These are phyloP conservation scores for Stemphylium lycopersici DNA, from an alignment of 2,329 filamentous ascomycete species.

Conservation along the genomic window DNA sequence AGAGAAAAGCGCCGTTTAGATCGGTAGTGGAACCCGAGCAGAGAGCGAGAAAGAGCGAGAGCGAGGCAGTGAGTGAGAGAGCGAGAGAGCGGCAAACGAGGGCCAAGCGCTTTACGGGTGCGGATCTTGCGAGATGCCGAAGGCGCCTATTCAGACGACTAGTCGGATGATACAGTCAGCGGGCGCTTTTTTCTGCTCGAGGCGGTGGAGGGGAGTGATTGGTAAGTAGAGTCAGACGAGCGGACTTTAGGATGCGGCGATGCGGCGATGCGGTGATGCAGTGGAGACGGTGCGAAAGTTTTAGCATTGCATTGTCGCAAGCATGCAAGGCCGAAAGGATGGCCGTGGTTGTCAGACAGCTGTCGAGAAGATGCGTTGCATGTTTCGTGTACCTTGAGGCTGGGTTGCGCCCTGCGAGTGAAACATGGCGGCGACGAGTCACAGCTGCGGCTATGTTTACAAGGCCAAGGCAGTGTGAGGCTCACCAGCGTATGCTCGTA, in stretches of 20 bases:
- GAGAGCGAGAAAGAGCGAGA: neutral
- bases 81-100: neutral
- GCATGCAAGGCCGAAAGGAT: too few species aligned
- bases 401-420: slow-evolving; percentile 1
- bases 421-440: neutral
- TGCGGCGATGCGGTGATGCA: neutral
- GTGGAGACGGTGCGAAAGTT: slow-evolving; percentile 4
- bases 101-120: slow-evolving; percentile 11
- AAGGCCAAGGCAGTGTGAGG: neutral
- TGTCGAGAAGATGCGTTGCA: slow-evolving; percentile 1
- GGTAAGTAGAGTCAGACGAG: slow-evolving; percentile 4
- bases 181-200: slow-evolving; percentile 4
- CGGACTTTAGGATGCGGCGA: neutral
- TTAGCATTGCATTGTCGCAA: neutral
- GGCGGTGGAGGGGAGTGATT: slow-evolving; percentile 6
- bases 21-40: neutral
- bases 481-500: slow-evolving; percentile 7
- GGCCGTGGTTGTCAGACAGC: neutral
- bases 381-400: slow-evolving; percentile 26
- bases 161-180: slow-evolving; percentile 13
- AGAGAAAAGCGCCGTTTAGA: neutral
- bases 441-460: neutral
- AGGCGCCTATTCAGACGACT: slow-evolving; percentile 27
- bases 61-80: neutral
- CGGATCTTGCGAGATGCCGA: slow-evolving; percentile 31